Base-by-base conservation (phyloP, 1,284 basidiomycete genomes). In the Exsudoporus floridanus region DNA sequence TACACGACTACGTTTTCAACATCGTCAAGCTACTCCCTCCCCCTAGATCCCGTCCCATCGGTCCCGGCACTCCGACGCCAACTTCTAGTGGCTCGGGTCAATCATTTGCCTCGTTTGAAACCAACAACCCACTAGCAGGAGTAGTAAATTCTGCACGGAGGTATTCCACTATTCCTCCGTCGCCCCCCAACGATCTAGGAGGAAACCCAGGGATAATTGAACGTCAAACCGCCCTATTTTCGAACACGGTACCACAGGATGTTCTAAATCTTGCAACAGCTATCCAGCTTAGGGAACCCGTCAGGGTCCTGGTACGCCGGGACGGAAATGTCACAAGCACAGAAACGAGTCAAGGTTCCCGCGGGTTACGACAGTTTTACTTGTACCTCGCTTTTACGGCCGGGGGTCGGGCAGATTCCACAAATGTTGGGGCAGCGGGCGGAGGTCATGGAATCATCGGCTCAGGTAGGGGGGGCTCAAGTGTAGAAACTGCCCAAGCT, bases 161-260 rank as follows among this genome's bases (percentile, higher is more conserved):
- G 61, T 80, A 85, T 63, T 88, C 87, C 36, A 65, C 78, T 35
- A 71, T 83, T 23, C 73, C 74, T 14, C 65, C 80, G 33, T 75
- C 81, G 16, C 74, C 82, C 28, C 67, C 70, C 10, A 70, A 69
- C 36, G 67, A 77, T 25, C 53, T 65, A 25, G 59, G 64, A 45
- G 56, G 60, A 18, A 67, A 71, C 25, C 66, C 72, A 9, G 58
- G 70, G 19, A 70, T 67, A 7, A 78, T 86, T 33, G 94, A 97
- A 62, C 84, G 96, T 8, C 97, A 99, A 72, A 97, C 95, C 5
- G 96, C 94, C 34, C 80, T 99, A 18, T 98, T 98, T 74, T 96
- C 92, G 25, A 95, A 94, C 66, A 92, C 92, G 2, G 91, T 96
- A 21, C 94, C 94, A 10, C 91, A 95, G 64, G 93, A 96, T 65